phyloP scores from a whole-genome alignment of 2,329 filamentous ascomycete species.

The Blastomyces silverae region DNA sequence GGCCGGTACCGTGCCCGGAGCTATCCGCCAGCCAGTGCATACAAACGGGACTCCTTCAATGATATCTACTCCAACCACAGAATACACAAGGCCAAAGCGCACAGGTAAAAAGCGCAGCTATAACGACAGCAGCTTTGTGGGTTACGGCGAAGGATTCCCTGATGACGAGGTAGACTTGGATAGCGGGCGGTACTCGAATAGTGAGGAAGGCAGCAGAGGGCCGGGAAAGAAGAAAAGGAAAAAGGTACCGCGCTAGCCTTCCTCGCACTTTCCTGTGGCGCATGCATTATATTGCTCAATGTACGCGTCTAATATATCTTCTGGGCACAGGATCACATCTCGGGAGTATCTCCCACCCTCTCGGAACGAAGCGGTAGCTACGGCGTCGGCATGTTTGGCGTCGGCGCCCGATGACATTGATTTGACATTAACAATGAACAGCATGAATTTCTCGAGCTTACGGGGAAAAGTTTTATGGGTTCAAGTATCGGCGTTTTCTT shows the following conservation, averaged over 20 bases:
- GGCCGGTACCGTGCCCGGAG: constrained; percentile 23
- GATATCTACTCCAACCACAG: constrained; percentile 23
- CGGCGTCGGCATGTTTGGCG: constrained; percentile 42
- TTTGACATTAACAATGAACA: constrained; percentile 18
- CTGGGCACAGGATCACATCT: constrained; percentile 35
- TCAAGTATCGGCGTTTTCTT: constrained; percentile 15
- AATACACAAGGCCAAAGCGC: constrained; percentile 40
- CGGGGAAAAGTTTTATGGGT: constrained; percentile 17
- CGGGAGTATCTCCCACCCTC: constrained; percentile 36
- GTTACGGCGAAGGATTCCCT: constrained; percentile 46
- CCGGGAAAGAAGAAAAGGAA: constrained; percentile 44
- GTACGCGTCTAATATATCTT: constrained; percentile 14
- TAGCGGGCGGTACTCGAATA: constrained; percentile 39
- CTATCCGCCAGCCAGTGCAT: constrained; percentile 26
- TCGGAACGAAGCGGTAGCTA: constrained; percentile 39
- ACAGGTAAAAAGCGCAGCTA: constrained; percentile 46
- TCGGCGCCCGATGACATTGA: constrained; percentile 37
- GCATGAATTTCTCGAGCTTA: constrained; percentile 21
- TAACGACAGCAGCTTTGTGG: constrained; percentile 47
- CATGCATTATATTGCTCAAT: constrained; percentile 4
- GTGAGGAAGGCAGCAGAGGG: constrained; percentile 34
- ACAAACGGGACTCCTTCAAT: constrained; percentile 26
- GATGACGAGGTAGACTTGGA: constrained; percentile 42
- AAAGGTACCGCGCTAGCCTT: constrained; percentile 36
- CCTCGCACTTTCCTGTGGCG: constrained; percentile 16